These are phyloP conservation scores for Polytrichum formosum DNA, from an alignment of 225 moss, liverwort and hornwort species.

Conservation along the genomic window DNA sequence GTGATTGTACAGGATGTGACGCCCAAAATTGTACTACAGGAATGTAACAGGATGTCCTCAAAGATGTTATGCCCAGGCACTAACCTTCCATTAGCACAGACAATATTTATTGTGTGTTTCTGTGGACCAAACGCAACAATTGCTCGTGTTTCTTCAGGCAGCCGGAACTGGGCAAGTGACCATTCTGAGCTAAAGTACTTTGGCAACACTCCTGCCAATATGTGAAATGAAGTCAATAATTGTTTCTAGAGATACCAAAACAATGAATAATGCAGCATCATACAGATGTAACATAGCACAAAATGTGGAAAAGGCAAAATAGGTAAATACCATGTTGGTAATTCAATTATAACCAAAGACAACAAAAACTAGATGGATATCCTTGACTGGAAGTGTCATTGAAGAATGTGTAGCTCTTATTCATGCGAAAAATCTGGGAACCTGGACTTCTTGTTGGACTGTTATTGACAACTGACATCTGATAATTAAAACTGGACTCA, in stretches of 20 bases:
- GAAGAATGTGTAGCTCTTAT: background rate
- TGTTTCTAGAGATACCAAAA: too few relatives aligned
- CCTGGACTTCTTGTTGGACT: too few relatives aligned
- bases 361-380: background rate
- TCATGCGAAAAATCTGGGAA: too few relatives aligned
- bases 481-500: too few relatives aligned
- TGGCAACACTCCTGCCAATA: conserved; percentile 54
- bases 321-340: too few relatives aligned
- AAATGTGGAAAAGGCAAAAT: too few relatives aligned
- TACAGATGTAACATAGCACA: too few relatives aligned
- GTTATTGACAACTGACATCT: too few relatives aligned
- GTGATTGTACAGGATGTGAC: too few relatives aligned
- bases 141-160: conserved; percentile 53
- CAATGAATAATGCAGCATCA: too few relatives aligned
- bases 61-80: background rate
- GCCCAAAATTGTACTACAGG: too few relatives aligned
- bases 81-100: conserved; percentile 65
- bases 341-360: background rate
- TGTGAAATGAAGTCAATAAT: background rate
- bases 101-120: conserved; percentile 42
- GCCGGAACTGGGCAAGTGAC: conserved; percentile 63
- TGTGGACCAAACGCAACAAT: conserved; percentile 53
- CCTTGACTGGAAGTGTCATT: background rate
- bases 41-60: background rate
- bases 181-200: conserved; percentile 68